These are phyloP conservation scores for Teratosphaeria epicoccoides DNA, from an alignment of 2,329 filamentous ascomycete species.

Conservation along the genomic window DNA sequence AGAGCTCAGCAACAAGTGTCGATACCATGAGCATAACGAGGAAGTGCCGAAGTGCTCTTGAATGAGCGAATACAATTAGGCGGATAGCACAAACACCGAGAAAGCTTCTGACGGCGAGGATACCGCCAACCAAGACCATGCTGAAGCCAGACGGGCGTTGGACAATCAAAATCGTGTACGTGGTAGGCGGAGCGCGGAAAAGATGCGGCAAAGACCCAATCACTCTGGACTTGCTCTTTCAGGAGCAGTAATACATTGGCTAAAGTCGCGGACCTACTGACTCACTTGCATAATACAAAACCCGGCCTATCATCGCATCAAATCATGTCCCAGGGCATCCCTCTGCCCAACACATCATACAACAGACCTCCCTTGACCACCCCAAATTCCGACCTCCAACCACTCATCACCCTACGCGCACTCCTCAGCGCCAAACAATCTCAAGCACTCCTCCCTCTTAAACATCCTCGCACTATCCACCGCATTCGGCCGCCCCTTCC, in stretches of 20 bases:
- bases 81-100: too few relatives aligned
- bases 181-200: too few relatives aligned
- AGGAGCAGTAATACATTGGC: too few relatives aligned
- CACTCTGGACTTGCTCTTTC: too few relatives aligned
- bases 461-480: slow-evolving; percentile 40
- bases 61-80: too few relatives aligned
- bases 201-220: too few relatives aligned
- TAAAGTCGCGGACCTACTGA: too few relatives aligned
- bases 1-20: neutral
- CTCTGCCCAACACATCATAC: neutral
- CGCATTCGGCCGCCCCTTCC: slow-evolving; percentile 35
- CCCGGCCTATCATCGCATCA: neutral
- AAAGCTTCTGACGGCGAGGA: too few relatives aligned
- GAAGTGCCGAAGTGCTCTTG: neutral
- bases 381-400: neutral
- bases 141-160: too few relatives aligned
- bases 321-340: neutral
- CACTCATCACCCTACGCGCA: neutral
- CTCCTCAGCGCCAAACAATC: slow-evolving; percentile 25
- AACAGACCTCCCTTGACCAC: neutral
- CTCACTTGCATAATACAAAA: neutral
- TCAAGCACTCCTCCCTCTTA: slow-evolving; percentile 27
- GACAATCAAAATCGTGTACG: too few relatives aligned
- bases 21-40: slow-evolving; percentile 3
- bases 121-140: too few relatives aligned